Base-by-base conservation (phyloP, 2,329 filamentous ascomycete species). In the Immersiporthe knoxdaviesiana region DNA sequence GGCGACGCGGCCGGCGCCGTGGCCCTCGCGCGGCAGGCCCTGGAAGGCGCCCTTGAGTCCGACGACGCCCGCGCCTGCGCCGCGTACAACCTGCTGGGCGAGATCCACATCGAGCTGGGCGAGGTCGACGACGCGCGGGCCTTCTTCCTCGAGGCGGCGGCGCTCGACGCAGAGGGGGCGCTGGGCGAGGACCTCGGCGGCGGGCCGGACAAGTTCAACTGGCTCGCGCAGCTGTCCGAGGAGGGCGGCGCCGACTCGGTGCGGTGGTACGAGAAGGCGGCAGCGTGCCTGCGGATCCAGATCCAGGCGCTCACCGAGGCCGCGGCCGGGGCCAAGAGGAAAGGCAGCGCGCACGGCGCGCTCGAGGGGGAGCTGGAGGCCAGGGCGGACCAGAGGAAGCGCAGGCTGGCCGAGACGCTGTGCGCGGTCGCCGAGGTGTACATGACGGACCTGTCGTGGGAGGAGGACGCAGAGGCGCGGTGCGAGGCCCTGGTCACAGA, bases 381-480 rank as follows among this genome's bases (percentile, higher is more conserved):
- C 79, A 92, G 92, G 83, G 91, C 89, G 54, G 86, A 90, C 37
- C 92, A 87, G 79, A 92, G 93, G 83, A 91, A 91, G 78, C 84
- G 85, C 73, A 96, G 96, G 80, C 85, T 98, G 47, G 93, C 94
- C 2, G 93, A 93, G 74, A 93, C 94, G n/a, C 86, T 99, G 47
- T 99, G 97, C 80, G 93, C 92, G 37, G 93, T 98, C 71, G 90
- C 93, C 8, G 96, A 99, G 82, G 93, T 99, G 63, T 99, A 97
- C 84, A 99, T 99, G 96, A 99, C 96, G 14, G 96, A 99, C 82
- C 82, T 98, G 75, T 96, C 92, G 75, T 96, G 88, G 93, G 94
- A 97, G 80, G 89, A 90, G 65, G 94, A 97, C 77, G 96, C 95
- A 6, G 96, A 99, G 82, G 84, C 87, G 73, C 88, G 91, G 74